Base-by-base conservation (phyloP, 495 filamentous ascomycete species). In the Evernia prunastri region DNA sequence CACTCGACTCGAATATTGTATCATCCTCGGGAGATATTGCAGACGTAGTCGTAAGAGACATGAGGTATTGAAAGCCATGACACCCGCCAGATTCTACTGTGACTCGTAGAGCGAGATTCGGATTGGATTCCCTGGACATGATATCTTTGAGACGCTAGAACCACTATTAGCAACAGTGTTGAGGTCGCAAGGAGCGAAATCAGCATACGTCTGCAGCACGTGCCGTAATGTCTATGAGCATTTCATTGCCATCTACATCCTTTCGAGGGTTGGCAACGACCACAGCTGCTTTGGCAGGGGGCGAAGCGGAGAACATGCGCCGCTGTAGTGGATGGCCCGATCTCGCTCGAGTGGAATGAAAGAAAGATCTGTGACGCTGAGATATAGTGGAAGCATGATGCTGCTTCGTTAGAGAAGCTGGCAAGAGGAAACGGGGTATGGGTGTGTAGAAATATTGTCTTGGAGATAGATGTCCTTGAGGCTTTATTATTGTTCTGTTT, bases 11-110 rank as follows among this genome's bases (percentile, higher is more conserved):
- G 63, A 84, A 84, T 23, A 84, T 68, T 0, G 82, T 95, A 75
- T 97, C 95, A 68, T 96, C 93, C 56, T 90, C 86, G 1, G 77
- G 62, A 53, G 88, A 82, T 31, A 87, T 74, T 60, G 82, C 80
- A 31, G 77, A 68, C 1, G 74, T 77, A 1, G 82, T 84, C 29
- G 89, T 87, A 9, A 96, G 82, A 9, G 88, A 88, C 89, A 98
- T 96, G 35, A 95, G 80, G 71, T 97, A 98, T 74, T 98, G 94
- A 76, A 98, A 97, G 25, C 94, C 94, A 77, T 98, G 95, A 75
- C 94, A 98, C 42, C 94, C 94, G 64, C 94, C 94, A 56, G 84
- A 87, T 65, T 94, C 90, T 35, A 98, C 92, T 47, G 89, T 87
- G 69, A 98, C 88, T 51, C 94, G 90, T 23, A 98, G 84, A 13